Percentiles rank a stretch among this genome's conserved stretches.
Evolutionary conservation across 2,329 filamentous ascomycete genomes (phyloP).

Genomic region (Fusarium temperatum): DNA sequence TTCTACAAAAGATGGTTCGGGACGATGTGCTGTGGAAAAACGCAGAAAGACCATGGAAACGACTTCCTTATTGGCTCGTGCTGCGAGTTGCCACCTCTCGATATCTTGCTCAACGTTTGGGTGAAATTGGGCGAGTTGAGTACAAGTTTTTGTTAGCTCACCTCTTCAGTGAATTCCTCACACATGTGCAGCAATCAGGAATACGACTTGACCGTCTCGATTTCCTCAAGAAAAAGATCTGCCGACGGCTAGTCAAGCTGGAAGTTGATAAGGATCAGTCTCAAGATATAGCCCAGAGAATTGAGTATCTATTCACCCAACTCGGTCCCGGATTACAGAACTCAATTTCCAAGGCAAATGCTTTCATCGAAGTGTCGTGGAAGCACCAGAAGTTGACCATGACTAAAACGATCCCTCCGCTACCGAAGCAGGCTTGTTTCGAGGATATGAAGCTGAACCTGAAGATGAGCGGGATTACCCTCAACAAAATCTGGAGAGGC

Average conservation of each 20-base stretch:
- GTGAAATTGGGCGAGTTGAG: constrained; percentile 44
- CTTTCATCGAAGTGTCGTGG: constrained; percentile 32
- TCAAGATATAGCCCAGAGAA: constrained; percentile 9
- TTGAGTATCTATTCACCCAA: constrained; percentile 28
- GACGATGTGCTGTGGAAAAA: constrained; percentile 67
- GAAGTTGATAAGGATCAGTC: constrained; percentile 31
- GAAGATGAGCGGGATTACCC: constrained; percentile 17
- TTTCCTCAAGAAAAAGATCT: constrained; percentile 40
- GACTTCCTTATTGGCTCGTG: constrained; percentile 70
- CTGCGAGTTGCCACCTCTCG: constrained; percentile 68
- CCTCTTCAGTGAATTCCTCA: constrained; percentile 58
- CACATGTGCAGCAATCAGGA: constrained; percentile 42
- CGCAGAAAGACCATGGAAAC: constrained; percentile 67
- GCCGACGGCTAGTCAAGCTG: constrained; percentile 39
- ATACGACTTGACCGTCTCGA: constrained; percentile 29
- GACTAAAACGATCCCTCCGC: constrained; percentile 30
- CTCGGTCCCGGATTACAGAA: constrained; percentile 16
- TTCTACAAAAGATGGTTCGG: constrained; percentile 65
- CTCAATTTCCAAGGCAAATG: constrained; percentile 11
- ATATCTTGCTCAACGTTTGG: constrained; percentile 52
- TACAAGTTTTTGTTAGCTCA: constrained; percentile 67
- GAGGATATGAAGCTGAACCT: constrained; percentile 30
- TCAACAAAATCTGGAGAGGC: constrained; percentile 21
- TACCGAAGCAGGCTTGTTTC: constrained; percentile 27
- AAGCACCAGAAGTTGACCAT: constrained; percentile 29